These are phyloP conservation scores for Gracilariopsis chorda DNA, from an alignment of 23 red algal species.

Conservation along the genomic window DNA sequence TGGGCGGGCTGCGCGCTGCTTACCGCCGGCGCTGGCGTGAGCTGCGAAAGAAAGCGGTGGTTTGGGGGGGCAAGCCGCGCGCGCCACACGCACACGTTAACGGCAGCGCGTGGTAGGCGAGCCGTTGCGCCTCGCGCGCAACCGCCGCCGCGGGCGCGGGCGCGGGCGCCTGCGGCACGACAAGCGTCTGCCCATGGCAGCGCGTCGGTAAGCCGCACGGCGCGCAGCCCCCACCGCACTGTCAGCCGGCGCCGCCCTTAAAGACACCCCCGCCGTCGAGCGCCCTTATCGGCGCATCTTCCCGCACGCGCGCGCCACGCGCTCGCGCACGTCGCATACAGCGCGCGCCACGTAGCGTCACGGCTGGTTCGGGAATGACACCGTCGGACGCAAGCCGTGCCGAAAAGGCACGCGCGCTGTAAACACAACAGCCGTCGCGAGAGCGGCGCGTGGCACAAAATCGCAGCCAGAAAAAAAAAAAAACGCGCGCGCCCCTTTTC, in stretches of 20 bases:
- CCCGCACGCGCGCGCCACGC: no score
- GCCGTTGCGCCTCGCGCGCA: not conserved
- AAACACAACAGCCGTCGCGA: not conserved
- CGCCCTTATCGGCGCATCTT: no score
- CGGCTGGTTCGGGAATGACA: no score
- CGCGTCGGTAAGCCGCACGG: no score
- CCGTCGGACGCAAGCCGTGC: not conserved
- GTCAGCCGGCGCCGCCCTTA: not conserved
- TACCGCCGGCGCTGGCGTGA: not conserved
- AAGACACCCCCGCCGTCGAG: not conserved
- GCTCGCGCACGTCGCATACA: no score
- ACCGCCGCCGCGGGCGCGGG: not conserved
- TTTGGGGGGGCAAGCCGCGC: not conserved
- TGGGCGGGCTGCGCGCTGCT: not conserved
- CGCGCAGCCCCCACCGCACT: no score
- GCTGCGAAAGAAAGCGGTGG: no score
- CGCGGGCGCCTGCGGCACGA: not conserved
- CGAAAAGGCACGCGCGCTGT: not conserved
- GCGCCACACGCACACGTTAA: not conserved
- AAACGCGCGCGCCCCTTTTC: not conserved
- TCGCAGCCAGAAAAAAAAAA: not conserved
- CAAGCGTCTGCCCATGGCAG: not conserved
- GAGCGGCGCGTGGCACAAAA: not conserved
- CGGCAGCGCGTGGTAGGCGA: not conserved
- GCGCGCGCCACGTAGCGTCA: no score